A percentile compares a stretch with the other conserved stretches of the same genome.
phyloP scores from a whole-genome alignment of 306 rosid genomes.

The Quercus dentata region DNA sequence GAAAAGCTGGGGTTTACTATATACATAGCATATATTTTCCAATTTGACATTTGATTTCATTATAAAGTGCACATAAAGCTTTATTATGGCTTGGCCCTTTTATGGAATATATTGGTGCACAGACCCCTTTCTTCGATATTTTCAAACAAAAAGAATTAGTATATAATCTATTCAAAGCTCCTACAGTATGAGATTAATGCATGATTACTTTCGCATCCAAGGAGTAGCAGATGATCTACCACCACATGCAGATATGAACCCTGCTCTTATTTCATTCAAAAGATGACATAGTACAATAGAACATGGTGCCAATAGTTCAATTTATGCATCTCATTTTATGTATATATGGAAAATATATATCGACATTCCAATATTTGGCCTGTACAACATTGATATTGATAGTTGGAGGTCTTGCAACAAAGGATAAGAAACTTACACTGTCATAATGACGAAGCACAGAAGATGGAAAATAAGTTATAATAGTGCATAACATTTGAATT shows the following conservation, averaged over 20 bases:
- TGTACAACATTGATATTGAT: background rate
- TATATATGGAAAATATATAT: background rate
- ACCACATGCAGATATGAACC: background rate
- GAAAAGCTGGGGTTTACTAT: background rate
- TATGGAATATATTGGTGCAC: no score
- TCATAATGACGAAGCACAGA: slow-evolving; percentile 65
- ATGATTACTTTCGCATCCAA: no score
- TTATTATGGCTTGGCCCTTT: no score
- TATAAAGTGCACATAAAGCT: background rate
- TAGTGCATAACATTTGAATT: slow-evolving; percentile 52
- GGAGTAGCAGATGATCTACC: no score
- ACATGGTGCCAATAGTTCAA: background rate
- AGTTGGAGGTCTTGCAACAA: slow-evolving; percentile 1
- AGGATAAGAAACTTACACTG: slow-evolving; percentile 50
- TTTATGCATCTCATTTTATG: background rate
- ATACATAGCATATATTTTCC: background rate
- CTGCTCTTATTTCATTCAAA: background rate
- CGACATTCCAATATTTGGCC: background rate
- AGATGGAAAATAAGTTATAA: slow-evolving; percentile 56
- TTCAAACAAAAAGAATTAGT: no score
- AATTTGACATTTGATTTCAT: background rate
- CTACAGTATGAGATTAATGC: no score
- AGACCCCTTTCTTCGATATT: no score
- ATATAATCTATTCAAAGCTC: no score
- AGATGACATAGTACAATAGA: background rate